Evolutionary conservation across 176 grass and related monocot genomes (phyloP), one percentile per base, ranked within the genome.

Genomic region (maize (Zea mays)): DNA sequence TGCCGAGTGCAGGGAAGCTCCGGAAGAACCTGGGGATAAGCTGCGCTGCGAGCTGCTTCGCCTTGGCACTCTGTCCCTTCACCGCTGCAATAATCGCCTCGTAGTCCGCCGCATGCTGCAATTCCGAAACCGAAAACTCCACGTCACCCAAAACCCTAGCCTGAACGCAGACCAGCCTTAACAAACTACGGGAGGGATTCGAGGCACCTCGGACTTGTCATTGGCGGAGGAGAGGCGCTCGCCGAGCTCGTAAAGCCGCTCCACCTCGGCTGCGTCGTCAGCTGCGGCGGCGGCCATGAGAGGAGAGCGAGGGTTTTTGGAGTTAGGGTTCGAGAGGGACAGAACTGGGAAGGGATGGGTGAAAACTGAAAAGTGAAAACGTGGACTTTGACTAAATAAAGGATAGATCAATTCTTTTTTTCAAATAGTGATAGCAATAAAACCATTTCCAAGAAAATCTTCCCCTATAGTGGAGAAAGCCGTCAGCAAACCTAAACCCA

Each of bases 21-120:
- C 83, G 85, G 76, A 97, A 94, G 80, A 92, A 97, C 71, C 95
- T 84, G 33, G 94, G 95, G 39, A 97, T 97, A 33, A 97, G 91
- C 82, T 97, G 95, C 16, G 95, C 95, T 1, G 91, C 95, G 55
- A 97, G 77, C 82, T 97, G 95, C 82, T 97, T 97, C 62, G 91
- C 95, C 82, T 97, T 97, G 45, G 92, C 82, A 65, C 89, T 97
- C 36, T 92, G 87, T 76, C 95, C 95, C 85, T 92, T 90, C 45
- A 94, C 95, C 6, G 95, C 87, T 36, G 76, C 59, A 59, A 97
- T 86, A 46, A 97, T 97, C 38, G 89, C 91, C 79, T 92, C 86
- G 55, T 97, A 97, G 80, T 97, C 95, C 51, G 76, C 77, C 43
- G 88, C 86, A 83, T 92, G 88, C 95, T 97, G 88, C 41, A 41